A percentile compares a stretch with the other conserved stretches of the same genome.
Evolutionary conservation across 2,329 filamentous ascomycete species (phyloP).

Genomic region (Alternaria brassicicola): DNA sequence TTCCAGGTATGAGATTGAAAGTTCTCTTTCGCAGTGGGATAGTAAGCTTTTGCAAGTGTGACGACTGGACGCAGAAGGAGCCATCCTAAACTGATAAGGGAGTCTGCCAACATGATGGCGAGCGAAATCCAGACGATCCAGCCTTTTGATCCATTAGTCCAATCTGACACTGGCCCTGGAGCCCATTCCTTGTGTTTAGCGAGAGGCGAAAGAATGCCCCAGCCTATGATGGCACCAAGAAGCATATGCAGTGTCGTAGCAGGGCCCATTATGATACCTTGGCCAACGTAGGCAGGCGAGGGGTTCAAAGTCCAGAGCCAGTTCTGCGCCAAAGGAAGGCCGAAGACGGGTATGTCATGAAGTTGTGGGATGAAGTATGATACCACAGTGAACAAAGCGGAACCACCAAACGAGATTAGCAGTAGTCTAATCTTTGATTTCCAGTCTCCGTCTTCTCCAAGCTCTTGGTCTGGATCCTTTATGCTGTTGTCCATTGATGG

Average conservation of each 20-base stretch:
- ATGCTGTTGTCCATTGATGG: conserved; percentile 23
- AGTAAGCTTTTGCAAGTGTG: conserved; percentile 51
- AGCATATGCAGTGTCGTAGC: conserved; percentile 96
- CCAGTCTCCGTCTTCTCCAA: conserved; percentile 59
- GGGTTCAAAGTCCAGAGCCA: conserved; percentile 98
- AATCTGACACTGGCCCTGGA: conserved; percentile 82
- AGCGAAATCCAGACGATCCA: conserved; percentile 99
- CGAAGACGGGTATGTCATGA: conserved; percentile 86
- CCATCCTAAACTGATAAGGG: conserved; percentile 84
- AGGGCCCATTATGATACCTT: conserved; percentile 98
- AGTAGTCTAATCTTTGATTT: conserved; percentile 66
- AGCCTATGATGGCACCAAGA: conserved; percentile 84
- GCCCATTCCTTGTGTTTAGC: conserved; percentile 90
- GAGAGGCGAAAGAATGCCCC: conserved; percentile 87
- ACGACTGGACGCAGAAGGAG: conserved; percentile 70
- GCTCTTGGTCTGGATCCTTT: conserved; percentile 30
- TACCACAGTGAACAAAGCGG: conserved; percentile 70
- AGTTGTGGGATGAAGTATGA: conserved; percentile 91
- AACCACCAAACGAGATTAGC: conserved; percentile 64
- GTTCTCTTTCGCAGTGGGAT: conserved; percentile 38
- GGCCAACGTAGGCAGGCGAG: conserved; percentile 94
- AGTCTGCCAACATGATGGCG: conserved; percentile 95
- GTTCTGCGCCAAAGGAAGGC: conserved; percentile 70
- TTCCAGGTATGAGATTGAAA: conserved; percentile 45
- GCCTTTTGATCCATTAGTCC: conserved; percentile 91